Evolutionary conservation across 2,329 filamentous ascomycete genomes (phyloP).

Genomic region (Sporothrix protearum): DNA sequence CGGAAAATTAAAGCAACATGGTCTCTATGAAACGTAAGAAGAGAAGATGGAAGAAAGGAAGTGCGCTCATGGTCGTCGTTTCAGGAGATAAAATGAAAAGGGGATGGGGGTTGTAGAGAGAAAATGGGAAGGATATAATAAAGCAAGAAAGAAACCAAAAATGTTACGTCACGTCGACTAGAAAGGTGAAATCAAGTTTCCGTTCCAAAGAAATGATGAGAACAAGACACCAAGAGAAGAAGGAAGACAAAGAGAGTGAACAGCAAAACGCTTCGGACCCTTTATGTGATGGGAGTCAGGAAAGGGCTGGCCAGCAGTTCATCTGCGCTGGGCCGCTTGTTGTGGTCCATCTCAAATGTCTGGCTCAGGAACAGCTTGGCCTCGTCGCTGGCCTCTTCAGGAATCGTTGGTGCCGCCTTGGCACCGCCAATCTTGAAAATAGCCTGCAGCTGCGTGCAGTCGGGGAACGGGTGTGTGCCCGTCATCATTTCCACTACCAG

Average conservation of each 20-base stretch:
- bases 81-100: background rate
- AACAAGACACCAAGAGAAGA: slow-evolving; percentile 24
- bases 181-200: background rate
- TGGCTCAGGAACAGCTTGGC: slow-evolving; percentile 77
- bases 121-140: background rate
- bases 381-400: slow-evolving; percentile 79
- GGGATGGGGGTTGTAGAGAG: background rate
- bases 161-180: background rate
- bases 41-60: background rate
- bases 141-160: background rate
- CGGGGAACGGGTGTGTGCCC: slow-evolving; percentile 90
- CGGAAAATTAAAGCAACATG: background rate
- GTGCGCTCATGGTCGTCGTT: slow-evolving; percentile 8
- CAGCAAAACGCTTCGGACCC: background rate
- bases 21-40: background rate
- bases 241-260: background rate
- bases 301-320: slow-evolving; percentile 84
- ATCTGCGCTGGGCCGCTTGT: slow-evolving; percentile 85
- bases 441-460: slow-evolving; percentile 93
- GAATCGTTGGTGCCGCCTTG: slow-evolving; percentile 82
- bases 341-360: slow-evolving; percentile 95
- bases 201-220: background rate
- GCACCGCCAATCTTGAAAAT: slow-evolving; percentile 97
- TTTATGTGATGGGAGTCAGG: slow-evolving; percentile 62
- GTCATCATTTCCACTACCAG: slow-evolving; percentile 99